Percentiles rank a stretch among this genome's conserved stretches.
phyloP scores from a whole-genome alignment of 2,329 filamentous ascomycete species.

The Phyllosticta citribraziliensis region DNA sequence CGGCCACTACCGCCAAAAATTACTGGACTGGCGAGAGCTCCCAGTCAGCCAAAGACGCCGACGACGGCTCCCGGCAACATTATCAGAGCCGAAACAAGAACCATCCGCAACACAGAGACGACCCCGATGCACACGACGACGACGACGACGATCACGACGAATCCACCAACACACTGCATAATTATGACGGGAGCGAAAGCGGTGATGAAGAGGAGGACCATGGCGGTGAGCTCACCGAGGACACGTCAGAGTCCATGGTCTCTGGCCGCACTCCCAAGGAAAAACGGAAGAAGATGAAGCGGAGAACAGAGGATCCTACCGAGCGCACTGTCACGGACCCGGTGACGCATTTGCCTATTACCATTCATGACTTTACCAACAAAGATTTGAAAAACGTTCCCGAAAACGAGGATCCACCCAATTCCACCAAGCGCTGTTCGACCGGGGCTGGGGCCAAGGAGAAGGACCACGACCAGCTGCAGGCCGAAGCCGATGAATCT shows the following conservation, averaged over 20 bases:
- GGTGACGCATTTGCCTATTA: conserved; percentile 59
- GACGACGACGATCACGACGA: conserved; percentile 22
- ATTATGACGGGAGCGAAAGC: conserved; percentile 14
- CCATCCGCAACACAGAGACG: conserved; percentile 17
- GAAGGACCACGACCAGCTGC: conserved; percentile 27
- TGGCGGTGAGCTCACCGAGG: conserved; percentile 21
- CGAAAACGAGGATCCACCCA: conserved; percentile 36
- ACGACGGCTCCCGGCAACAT: conserved; percentile 19
- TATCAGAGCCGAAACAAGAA: conserved; percentile 30
- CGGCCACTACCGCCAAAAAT: conserved; percentile 27
- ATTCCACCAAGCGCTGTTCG: conserved; percentile 29
- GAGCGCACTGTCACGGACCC: conserved; percentile 60
- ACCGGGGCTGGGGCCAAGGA: conserved; percentile 36
- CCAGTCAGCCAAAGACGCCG: conserved; percentile 12
- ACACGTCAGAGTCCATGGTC: conserved; percentile 36
- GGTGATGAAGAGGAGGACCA: conserved; percentile 5
- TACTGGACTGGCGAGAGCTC: conserved; percentile 20
- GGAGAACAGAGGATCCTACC: conserved; percentile 36
- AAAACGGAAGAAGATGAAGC: conserved; percentile 41
- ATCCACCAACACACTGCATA: conserved; percentile 13
- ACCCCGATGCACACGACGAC: not conserved
- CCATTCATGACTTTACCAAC: conserved; percentile 58
- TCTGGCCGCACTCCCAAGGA: conserved; percentile 33
- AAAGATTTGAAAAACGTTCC: conserved; percentile 45
- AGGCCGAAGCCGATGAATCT: conserved; percentile 30